These are phyloP conservation scores for Cadophora malorum DNA, from an alignment of 2,329 filamentous ascomycete genomes.

Conservation along the genomic window DNA sequence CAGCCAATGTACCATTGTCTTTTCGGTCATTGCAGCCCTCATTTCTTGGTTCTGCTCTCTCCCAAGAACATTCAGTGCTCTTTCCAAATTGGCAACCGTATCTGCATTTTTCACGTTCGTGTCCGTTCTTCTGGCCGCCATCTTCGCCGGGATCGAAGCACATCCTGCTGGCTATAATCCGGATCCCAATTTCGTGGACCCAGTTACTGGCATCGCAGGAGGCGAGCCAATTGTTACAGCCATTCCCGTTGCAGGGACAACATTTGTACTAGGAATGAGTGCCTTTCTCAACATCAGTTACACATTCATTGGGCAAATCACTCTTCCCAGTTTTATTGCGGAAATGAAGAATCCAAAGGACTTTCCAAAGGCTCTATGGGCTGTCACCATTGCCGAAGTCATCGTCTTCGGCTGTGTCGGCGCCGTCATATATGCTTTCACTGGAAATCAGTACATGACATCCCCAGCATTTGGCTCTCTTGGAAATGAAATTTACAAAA, in stretches of 20 bases:
- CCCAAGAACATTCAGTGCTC: constrained; percentile 81
- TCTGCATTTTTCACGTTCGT: constrained; percentile 91
- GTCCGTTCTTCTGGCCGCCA: constrained; percentile 81
- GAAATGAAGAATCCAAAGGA: constrained; percentile 85
- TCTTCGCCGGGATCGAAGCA: constrained; percentile 79
- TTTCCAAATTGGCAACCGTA: constrained; percentile 78
- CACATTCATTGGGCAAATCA: constrained; percentile 96
- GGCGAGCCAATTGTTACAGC: constrained; percentile 74
- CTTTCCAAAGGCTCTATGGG: constrained; percentile 92
- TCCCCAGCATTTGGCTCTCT: constrained; percentile 87
- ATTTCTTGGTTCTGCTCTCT: constrained; percentile 82
- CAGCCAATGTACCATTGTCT: constrained; percentile 78
- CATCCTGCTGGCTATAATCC: constrained; percentile 73
- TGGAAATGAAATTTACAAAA: constrained; percentile 76
- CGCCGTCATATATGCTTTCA: constrained; percentile 82
- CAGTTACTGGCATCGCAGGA: constrained; percentile 39
- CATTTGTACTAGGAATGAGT: constrained; percentile 81
- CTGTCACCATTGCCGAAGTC: constrained; percentile 86
- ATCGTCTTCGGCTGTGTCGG: constrained; percentile 87
- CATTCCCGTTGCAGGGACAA: constrained; percentile 70
- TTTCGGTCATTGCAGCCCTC: constrained; percentile 75
- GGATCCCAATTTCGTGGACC: constrained; percentile 48
- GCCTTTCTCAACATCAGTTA: constrained; percentile 96
- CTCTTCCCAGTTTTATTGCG: constrained; percentile 90
- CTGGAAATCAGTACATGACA: constrained; percentile 87